Evolutionary conservation across 331 rosid genomes (phyloP).

Genomic region (Rhamnella rubrinervis): DNA sequence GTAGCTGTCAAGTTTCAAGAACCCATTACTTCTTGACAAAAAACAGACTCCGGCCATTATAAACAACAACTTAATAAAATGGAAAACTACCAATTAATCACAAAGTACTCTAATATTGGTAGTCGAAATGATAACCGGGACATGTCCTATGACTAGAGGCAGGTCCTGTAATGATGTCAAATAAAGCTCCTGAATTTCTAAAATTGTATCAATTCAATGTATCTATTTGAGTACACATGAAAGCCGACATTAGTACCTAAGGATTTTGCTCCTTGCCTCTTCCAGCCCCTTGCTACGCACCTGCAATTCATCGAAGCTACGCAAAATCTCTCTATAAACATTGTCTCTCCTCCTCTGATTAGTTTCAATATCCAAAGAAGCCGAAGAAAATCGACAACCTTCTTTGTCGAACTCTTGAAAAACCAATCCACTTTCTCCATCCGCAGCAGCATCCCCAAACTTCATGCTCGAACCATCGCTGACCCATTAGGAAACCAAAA

Average conservation of each 20-base stretch:
- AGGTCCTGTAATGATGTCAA: too few species aligned
- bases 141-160: not conserved
- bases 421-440: conserved; percentile 21
- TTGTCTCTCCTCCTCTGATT: conserved; percentile 28
- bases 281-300: conserved; percentile 39
- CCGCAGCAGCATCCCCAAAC: conserved; percentile 27
- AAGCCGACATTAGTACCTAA: conserved; percentile 44
- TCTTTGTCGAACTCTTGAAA: conserved; percentile 20
- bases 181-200: too few species aligned
- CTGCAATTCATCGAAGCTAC: conserved; percentile 40
- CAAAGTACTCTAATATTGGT: not conserved
- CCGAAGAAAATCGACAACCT: conserved; percentile 18
- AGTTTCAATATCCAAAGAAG: conserved; percentile 34
- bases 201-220: too few species aligned
- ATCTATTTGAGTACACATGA: not conserved
- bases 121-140: not conserved
- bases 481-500: conserved; percentile 30
- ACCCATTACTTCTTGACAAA: conserved; percentile 20
- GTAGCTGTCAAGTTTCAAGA: conserved; percentile 52
- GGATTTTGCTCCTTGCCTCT: conserved; percentile 51
- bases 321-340: conserved; percentile 40
- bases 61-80: not conserved
- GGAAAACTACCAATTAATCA: not conserved
- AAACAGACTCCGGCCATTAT: conserved; percentile 14
- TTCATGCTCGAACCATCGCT: conserved; percentile 41